phyloP scores from a whole-genome alignment of 441 rosid species.

The Dalechampia spathulata region DNA sequence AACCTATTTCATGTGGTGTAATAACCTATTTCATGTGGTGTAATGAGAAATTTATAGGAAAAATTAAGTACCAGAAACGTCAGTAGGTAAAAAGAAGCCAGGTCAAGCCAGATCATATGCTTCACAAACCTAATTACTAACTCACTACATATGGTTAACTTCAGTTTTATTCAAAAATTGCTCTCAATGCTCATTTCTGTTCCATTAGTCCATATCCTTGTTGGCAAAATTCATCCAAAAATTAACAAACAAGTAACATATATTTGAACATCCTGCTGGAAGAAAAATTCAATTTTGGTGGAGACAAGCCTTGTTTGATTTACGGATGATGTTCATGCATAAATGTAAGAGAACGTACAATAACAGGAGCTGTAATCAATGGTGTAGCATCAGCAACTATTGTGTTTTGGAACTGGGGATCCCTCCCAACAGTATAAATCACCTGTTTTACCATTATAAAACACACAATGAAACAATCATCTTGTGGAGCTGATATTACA shows the following conservation, averaged over 20 bases:
- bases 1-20: no score
- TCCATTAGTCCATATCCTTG: slow-evolving; percentile 7
- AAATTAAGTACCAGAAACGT: no score
- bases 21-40: no score
- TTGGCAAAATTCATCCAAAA: neutral
- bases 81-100: no score
- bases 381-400: slow-evolving; percentile 60
- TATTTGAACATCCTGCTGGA: neutral
- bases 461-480: slow-evolving; percentile 3
- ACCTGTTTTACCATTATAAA: slow-evolving; percentile 41
- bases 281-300: neutral
- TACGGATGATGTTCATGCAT: neutral
- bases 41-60: no score
- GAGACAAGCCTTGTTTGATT: neutral
- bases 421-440: slow-evolving; percentile 78
- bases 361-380: slow-evolving; percentile 60
- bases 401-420: slow-evolving; percentile 51
- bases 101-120: no score
- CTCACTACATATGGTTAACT: no score
- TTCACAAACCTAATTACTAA: no score
- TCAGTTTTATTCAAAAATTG: no score
- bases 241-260: neutral
- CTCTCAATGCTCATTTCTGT: no score
- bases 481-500: no score
- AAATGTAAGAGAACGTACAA: slow-evolving; percentile 45